Evolutionary conservation across 306 rosid species (phyloP).

Genomic region (Prunus campanulata): DNA sequence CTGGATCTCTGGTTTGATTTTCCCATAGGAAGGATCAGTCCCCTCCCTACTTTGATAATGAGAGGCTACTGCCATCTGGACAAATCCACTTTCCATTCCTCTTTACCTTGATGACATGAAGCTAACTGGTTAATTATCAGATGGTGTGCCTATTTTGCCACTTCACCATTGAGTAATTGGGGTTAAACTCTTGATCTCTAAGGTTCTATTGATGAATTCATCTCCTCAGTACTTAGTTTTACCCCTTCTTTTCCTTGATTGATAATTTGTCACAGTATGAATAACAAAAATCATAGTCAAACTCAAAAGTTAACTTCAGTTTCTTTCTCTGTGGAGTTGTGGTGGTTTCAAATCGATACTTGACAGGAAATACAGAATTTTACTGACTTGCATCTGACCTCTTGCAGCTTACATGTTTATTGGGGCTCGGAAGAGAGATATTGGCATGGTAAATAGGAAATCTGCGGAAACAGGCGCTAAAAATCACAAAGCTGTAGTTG

Average conservation of each 20-base stretch:
- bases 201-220: neutral
- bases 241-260: neutral
- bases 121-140: neutral
- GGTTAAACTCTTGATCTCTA: neutral
- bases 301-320: slow-evolving; percentile 6
- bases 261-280: neutral
- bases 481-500: slow-evolving; percentile 35
- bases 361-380: slow-evolving; percentile 14
- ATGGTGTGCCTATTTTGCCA: neutral
- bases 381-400: slow-evolving; percentile 21
- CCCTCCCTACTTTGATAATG: neutral
- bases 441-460: slow-evolving; percentile 23
- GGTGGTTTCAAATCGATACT: neutral
- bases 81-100: neutral
- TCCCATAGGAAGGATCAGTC: neutral
- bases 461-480: slow-evolving; percentile 28
- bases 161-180: neutral
- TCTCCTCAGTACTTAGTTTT: neutral
- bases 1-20: neutral
- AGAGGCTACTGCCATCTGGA: neutral
- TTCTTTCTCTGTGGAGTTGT: neutral
- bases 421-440: slow-evolving; percentile 48
- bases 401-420: slow-evolving; percentile 69
- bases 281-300: neutral
- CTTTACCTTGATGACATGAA: neutral